A percentile compares a stretch with the other conserved stretches of the same genome.
Conservation (phyloP, 2,329 filamentous ascomycete genomes). For the Pseudocercospora pini-densiflorae region DNA sequence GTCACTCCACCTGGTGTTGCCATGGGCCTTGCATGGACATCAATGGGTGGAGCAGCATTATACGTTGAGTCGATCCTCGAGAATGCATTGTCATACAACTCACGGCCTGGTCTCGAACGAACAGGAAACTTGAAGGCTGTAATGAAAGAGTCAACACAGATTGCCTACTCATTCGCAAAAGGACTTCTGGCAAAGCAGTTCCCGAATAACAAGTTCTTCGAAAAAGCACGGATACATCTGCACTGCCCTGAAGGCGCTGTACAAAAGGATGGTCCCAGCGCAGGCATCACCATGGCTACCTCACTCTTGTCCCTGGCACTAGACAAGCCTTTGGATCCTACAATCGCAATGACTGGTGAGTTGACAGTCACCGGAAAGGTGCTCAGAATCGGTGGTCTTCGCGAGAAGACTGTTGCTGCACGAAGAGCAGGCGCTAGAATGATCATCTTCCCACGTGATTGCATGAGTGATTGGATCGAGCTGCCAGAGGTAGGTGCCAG, state of each 20-base stretch:
- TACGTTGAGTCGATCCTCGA: conserved; percentile 98
- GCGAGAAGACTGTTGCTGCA: conserved; percentile 97
- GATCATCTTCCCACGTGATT: conserved; percentile 94
- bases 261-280: conserved; percentile 79
- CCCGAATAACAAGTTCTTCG: conserved; percentile 91
- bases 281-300: conserved; percentile 98
- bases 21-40: conserved; percentile 98
- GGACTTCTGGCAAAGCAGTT: conserved; percentile 82
- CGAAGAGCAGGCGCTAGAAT: conserved; percentile 88
- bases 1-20: conserved; percentile 90
- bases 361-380: conserved; percentile 97
- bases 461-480: conserved; percentile 96
- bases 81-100: conserved; percentile 73
- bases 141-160: conserved; percentile 96
- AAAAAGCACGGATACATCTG: conserved; percentile 91
- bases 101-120: conserved; percentile 80
- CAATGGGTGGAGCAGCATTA: conserved; percentile 92
- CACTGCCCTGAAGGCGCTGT: conserved; percentile 97
- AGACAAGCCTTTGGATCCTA: conserved; percentile 76
- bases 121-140: conserved; percentile 95
- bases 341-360: conserved; percentile 97
- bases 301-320: conserved; percentile 84
- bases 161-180: conserved; percentile 96
- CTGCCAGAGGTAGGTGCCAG: conserved; percentile 91
- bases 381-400: conserved; percentile 85